Percentiles rank a stretch among this genome's conserved stretches.
Conservation (phyloP, 2,329 filamentous ascomycete species). For the Teratosphaeria nubilosa region DNA sequence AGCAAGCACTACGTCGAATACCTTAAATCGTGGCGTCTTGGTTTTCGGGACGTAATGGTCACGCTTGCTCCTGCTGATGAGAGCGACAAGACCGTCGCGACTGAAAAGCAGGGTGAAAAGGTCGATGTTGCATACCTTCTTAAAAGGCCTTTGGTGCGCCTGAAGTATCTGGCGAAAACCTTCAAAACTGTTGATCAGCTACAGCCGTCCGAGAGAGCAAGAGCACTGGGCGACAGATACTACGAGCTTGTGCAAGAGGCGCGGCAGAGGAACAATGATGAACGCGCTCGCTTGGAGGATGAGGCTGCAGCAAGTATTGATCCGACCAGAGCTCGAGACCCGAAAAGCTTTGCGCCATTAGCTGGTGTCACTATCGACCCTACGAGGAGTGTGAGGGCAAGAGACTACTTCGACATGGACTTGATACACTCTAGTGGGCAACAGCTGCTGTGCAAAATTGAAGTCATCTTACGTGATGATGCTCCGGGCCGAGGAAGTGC, state of each 20-base stretch:
- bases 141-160: slow-evolving; percentile 74
- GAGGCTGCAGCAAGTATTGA: slow-evolving; percentile 81
- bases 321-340: slow-evolving; percentile 66
- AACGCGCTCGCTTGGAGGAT: slow-evolving; percentile 65
- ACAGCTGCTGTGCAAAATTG: slow-evolving; percentile 76
- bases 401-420: slow-evolving; percentile 82
- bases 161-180: slow-evolving; percentile 80
- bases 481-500: slow-evolving; percentile 53
- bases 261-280: slow-evolving; percentile 62
- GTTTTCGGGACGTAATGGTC: slow-evolving; percentile 89
- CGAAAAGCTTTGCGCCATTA: slow-evolving; percentile 63
- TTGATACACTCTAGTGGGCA: slow-evolving; percentile 83
- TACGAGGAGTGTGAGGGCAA: slow-evolving; percentile 72
- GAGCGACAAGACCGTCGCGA: slow-evolving; percentile 27
- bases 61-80: slow-evolving; percentile 73
- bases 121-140: slow-evolving; percentile 91
- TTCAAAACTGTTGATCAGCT: slow-evolving; percentile 58
- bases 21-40: slow-evolving; percentile 77
- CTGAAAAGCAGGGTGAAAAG: slow-evolving; percentile 62
- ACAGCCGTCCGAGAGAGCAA: slow-evolving; percentile 45
- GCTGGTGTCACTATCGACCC: slow-evolving; percentile 62
- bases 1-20: slow-evolving; percentile 77
- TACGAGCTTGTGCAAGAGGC: slow-evolving; percentile 66
- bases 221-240: slow-evolving; percentile 52
- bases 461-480: slow-evolving; percentile 77